Evolutionary conservation across 192 early-diverging fungal species (phyloP), one percentile per base, ranked within the genome.

Genomic region (Lobulomyces angularis): DNA sequence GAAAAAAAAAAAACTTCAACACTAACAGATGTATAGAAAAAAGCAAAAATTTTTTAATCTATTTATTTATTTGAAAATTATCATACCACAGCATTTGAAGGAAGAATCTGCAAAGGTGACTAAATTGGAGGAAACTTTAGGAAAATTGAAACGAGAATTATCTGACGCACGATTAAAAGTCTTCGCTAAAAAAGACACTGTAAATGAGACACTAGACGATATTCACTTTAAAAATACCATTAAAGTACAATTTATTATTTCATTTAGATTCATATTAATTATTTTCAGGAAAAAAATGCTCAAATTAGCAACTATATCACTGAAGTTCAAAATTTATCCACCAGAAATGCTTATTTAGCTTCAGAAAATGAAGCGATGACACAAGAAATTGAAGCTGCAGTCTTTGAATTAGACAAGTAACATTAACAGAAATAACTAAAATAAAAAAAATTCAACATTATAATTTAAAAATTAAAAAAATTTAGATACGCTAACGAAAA

Each of bases 221-320:
- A n/a, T n/a, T n/a, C n/a, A n/a, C n/a, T n/a, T n/a, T n/a, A n/a
- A n/a, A n/a, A n/a, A n/a, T n/a, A n/a, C n/a, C n/a, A n/a, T n/a
- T n/a, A n/a, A n/a, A n/a, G n/a, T n/a, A n/a, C n/a, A n/a, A n/a
- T n/a, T n/a, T n/a, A n/a, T n/a, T n/a, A n/a, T n/a, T n/a, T n/a
- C n/a, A n/a, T n/a, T n/a, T n/a, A n/a, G n/a, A n/a, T n/a, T n/a
- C n/a, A n/a, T n/a, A n/a, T n/a, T n/a, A n/a, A n/a, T n/a, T n/a
- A n/a, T n/a, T n/a, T n/a, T n/a, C 22, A 70, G 55, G 61, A 71
- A 26, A 69, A 74, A 40, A 74, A 74, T 37, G 21, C 28, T 3
- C 58, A 74, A 45, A 44, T 74, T 25, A 59, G 57, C 36, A 27
- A 50, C 17, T 71, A 62, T 37, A 20, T 71, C 2, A 41, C 46